Evolutionary conservation across 2,329 filamentous ascomycete species (phyloP).

Genomic region (Talaromyces sp.): DNA sequence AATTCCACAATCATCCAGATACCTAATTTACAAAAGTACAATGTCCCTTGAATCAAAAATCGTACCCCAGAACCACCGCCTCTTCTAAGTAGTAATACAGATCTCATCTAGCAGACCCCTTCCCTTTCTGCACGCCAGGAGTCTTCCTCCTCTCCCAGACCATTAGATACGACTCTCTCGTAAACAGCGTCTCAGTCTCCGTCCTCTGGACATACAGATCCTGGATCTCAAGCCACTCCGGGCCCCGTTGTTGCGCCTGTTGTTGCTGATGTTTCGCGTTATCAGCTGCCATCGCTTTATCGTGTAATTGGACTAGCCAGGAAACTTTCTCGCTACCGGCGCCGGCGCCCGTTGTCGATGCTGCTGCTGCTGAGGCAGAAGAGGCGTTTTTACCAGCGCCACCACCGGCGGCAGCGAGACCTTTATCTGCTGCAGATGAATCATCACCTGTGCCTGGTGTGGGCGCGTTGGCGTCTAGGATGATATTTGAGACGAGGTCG

Average conservation of each 20-base stretch:
- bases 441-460: slow-evolving; percentile 62
- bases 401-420: slow-evolving; percentile 37
- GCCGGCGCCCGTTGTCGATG: slow-evolving; percentile 58
- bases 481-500: slow-evolving; percentile 93
- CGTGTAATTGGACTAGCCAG: slow-evolving; percentile 87
- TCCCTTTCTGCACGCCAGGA: slow-evolving; percentile 34
- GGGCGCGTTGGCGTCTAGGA: slow-evolving; percentile 47
- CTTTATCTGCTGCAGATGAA: slow-evolving; percentile 32
- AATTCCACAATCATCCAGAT: not conserved
- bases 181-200: slow-evolving; percentile 82
- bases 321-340: slow-evolving; percentile 88
- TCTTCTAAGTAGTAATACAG: not conserved
- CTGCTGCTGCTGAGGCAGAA: slow-evolving; percentile 19
- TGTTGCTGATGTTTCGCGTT: slow-evolving; percentile 31
- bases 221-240: slow-evolving; percentile 90
- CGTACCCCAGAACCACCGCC: not conserved
- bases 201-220: slow-evolving; percentile 90
- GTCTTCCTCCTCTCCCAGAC: slow-evolving; percentile 81
- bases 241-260: slow-evolving; percentile 44
- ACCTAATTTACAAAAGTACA: slow-evolving; percentile 6
- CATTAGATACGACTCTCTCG: slow-evolving; percentile 92
- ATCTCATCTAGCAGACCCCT: not conserved
- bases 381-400: slow-evolving; percentile 24
- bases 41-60: not conserved
- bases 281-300: slow-evolving; percentile 58